Evolutionary conservation across 176 grass and related monocot genomes (phyloP).

Genomic region (Carex littledalei): DNA sequence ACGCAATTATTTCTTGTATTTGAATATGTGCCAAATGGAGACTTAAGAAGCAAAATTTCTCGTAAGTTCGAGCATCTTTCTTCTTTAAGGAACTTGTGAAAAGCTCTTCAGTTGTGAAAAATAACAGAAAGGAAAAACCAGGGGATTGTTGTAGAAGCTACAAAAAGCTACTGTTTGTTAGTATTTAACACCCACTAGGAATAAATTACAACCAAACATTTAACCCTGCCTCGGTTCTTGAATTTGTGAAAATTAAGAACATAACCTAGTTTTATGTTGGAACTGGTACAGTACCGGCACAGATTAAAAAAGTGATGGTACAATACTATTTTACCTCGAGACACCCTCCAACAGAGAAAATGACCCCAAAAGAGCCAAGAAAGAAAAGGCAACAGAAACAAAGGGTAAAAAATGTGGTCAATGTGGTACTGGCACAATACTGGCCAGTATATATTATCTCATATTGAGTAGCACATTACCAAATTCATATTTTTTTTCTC

Average conservation of each 20-base stretch:
- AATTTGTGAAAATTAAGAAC: not conserved
- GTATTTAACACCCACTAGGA: not conserved
- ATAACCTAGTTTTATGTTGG: not conserved
- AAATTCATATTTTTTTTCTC: not conserved
- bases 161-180: not conserved
- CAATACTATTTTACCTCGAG: not conserved
- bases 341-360: not conserved
- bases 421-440: not conserved
- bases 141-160: not conserved
- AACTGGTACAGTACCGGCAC: not conserved
- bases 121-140: not conserved
- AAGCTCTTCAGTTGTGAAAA: not conserved
- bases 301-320: not conserved
- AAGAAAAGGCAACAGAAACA: not conserved
- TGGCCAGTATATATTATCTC: not conserved
- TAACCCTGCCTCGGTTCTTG: not conserved
- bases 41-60: slow-evolving; percentile 63
- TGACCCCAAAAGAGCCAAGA: not conserved
- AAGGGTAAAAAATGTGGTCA: not conserved
- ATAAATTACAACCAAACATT: slow-evolving; percentile 8
- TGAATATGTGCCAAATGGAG: slow-evolving; percentile 70
- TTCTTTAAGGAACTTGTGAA: not conserved
- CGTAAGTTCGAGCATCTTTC: slow-evolving; percentile 22
- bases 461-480: not conserved
- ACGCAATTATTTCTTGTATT: slow-evolving; percentile 61